These are phyloP conservation scores for Saccharomycopsis amapae DNA, from an alignment of 805 yeast species.

Conservation along the genomic window DNA sequence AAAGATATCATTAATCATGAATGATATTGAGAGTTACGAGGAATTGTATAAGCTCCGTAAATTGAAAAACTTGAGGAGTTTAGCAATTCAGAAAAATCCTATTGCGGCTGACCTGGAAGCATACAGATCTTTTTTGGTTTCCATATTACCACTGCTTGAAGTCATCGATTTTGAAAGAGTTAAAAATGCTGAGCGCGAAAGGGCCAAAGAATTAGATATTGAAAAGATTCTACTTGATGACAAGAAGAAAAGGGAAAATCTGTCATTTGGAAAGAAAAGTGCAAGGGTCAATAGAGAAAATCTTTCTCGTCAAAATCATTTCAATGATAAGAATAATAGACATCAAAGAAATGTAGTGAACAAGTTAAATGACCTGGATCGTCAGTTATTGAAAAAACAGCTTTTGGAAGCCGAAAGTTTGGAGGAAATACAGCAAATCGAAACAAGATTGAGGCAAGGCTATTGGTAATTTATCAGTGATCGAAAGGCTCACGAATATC, in stretches of 20 bases:
- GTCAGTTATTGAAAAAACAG: constrained; percentile 41
- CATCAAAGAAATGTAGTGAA: constrained; percentile 24
- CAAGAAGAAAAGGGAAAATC: constrained; percentile 19
- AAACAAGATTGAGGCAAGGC: constrained; percentile 42
- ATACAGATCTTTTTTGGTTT: constrained; percentile 54
- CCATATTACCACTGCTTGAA: constrained; percentile 55
- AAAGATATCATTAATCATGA: constrained; percentile 45
- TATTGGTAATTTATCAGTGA: constrained; percentile 22
- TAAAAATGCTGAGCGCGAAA: constrained; percentile 43
- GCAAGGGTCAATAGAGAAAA: constrained; percentile 23
- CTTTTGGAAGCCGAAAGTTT: constrained; percentile 59
- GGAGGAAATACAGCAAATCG: constrained; percentile 70
- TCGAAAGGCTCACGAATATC: too few relatives aligned
- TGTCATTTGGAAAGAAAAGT: too few relatives aligned
- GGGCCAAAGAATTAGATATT: constrained; percentile 41
- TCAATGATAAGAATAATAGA: not conserved
- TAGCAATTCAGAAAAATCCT: constrained; percentile 52
- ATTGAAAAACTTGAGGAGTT: constrained; percentile 33
- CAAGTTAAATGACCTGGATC: constrained; percentile 48
- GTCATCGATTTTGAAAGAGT: constrained; percentile 66
- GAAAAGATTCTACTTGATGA: constrained; percentile 8
- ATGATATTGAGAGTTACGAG: constrained; percentile 40
- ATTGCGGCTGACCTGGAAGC: constrained; percentile 38
- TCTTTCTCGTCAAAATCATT: not conserved
- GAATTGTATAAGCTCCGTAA: constrained; percentile 38